Conservation (phyloP, 129 eudicot species). For the Apium graveolens region DNA sequence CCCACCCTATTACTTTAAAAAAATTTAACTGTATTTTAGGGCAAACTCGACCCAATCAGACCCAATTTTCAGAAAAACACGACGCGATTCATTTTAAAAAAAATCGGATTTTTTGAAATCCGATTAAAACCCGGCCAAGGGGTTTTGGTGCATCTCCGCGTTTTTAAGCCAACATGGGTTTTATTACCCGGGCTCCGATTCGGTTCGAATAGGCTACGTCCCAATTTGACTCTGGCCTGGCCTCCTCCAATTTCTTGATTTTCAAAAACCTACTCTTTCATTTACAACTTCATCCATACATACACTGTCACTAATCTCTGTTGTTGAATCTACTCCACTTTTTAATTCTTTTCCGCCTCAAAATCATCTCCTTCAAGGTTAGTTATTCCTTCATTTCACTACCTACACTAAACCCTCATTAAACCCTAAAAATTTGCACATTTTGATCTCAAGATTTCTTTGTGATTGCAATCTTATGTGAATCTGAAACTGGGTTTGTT, state of each 20-base stretch:
- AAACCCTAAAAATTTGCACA: background rate
- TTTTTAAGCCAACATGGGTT: too few relatives aligned
- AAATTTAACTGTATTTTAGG: too few relatives aligned
- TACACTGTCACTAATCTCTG: background rate
- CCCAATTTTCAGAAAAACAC: too few relatives aligned
- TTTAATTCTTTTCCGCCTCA: background rate
- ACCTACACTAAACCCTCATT: conserved; percentile 8
- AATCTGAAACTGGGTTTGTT: background rate
- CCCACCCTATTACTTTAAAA: too few relatives aligned
- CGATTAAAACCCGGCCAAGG: too few relatives aligned
- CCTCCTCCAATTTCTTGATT: background rate
- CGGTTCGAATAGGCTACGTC: background rate
- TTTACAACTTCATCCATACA: background rate
- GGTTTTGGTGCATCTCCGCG: too few relatives aligned
- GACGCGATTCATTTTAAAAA: too few relatives aligned
- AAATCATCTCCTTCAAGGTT: conserved; percentile 8
- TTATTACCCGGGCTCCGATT: background rate
- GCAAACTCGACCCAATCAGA: too few relatives aligned
- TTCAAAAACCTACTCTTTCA: background rate
- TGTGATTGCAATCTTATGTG: background rate
- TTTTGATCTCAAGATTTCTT: background rate
- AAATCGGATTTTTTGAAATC: too few relatives aligned
- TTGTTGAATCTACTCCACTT: background rate
- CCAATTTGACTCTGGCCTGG: background rate
- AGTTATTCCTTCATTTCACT: conserved; percentile 10